Conservation (phyloP, 371 early-diverging fungal species). For the Mortierella sp. region DNA sequence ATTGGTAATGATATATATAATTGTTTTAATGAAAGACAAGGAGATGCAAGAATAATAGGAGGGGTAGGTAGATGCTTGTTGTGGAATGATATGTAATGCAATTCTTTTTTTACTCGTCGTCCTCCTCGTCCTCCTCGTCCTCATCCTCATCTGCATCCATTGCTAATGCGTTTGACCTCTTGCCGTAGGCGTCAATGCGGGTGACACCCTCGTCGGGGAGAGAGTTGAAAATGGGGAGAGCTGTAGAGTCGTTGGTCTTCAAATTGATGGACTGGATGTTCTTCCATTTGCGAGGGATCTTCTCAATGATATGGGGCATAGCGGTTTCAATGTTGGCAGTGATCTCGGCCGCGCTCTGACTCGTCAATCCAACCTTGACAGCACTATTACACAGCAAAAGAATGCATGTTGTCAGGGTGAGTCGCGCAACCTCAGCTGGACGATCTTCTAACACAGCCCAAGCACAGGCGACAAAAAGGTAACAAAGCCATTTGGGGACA, state of each 20-base stretch:
- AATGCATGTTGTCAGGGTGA: background rate
- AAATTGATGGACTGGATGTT: slow-evolving; percentile 86
- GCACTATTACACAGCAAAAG: slow-evolving; percentile 59
- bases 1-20: background rate
- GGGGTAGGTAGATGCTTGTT: slow-evolving; percentile 3
- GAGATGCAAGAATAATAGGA: background rate
- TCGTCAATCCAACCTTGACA: slow-evolving; percentile 80
- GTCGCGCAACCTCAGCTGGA: background rate
- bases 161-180: slow-evolving; percentile 43
- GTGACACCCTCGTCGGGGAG: slow-evolving; percentile 55
- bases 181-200: slow-evolving; percentile 55
- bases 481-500: background rate
- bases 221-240: slow-evolving; percentile 83
- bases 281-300: slow-evolving; percentile 79
- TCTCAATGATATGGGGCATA: slow-evolving; percentile 68
- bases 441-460: background rate
- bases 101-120: slow-evolving; percentile 26
- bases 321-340: slow-evolving; percentile 82
- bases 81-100: background rate
- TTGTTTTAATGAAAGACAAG: background rate
- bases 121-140: slow-evolving; percentile 53
- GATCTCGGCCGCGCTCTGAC: slow-evolving; percentile 70
- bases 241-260: slow-evolving; percentile 83
- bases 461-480: background rate
- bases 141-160: slow-evolving; percentile 53